Evolutionary conservation across 225 moss, liverwort and hornwort species (phyloP).

Genomic region (Polytrichum commune): DNA sequence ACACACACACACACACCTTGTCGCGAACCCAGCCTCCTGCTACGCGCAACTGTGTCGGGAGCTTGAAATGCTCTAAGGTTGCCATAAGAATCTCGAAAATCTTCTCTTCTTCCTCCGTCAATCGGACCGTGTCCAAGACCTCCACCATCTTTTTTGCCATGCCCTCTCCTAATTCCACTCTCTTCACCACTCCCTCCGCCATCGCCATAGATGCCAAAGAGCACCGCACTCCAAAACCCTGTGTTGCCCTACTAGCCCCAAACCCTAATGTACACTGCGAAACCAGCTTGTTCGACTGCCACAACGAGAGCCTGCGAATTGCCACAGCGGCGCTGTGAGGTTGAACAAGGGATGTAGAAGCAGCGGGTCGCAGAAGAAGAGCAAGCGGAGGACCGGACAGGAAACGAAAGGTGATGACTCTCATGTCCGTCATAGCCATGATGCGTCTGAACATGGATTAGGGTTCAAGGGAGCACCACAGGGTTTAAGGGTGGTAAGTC

Average conservation of each 20-base stretch:
- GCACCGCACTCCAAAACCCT: not conserved
- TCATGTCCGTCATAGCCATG: no score
- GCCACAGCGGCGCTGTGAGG: no score
- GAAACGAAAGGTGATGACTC: no score
- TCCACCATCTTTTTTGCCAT: slow-evolving; percentile 34
- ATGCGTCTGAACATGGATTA: no score
- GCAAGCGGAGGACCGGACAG: no score
- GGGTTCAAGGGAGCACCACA: no score
- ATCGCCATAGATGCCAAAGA: not conserved
- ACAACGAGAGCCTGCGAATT: not conserved
- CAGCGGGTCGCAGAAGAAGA: no score
- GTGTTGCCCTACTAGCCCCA: not conserved
- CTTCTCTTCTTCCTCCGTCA: slow-evolving; percentile 62
- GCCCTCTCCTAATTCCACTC: slow-evolving; percentile 6
- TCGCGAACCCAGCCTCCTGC: slow-evolving; percentile 98
- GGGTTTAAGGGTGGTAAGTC: no score
- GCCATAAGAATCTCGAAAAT: slow-evolving; percentile 62
- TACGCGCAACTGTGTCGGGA: slow-evolving; percentile 80
- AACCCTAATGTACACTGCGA: not conserved
- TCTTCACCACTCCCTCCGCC: slow-evolving; percentile 5
- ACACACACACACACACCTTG: slow-evolving; percentile 40
- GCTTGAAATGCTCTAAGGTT: slow-evolving; percentile 57
- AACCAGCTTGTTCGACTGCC: not conserved
- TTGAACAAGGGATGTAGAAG: no score
- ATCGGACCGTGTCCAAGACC: slow-evolving; percentile 51